Percentiles rank a stretch among this genome's conserved stretches.
Evolutionary conservation across 768 basidiomycete genomes (phyloP).

Genomic region (Auricularia cornea): DNA sequence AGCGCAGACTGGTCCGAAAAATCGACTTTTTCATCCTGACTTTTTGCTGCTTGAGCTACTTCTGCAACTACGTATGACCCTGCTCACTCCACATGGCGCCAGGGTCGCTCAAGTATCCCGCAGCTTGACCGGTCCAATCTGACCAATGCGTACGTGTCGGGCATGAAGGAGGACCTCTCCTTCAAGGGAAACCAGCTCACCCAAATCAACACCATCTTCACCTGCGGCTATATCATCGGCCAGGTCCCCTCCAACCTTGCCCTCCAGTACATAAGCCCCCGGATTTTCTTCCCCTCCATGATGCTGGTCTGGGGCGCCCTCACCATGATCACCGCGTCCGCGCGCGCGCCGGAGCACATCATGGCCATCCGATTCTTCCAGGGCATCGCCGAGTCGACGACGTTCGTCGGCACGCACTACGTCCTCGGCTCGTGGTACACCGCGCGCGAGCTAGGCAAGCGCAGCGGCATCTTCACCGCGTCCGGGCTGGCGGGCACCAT

Average conservation of each 20-base stretch:
- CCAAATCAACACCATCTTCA: conserved; percentile 64
- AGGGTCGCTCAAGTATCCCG: conserved; percentile 20
- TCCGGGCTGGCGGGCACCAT: conserved; percentile 54
- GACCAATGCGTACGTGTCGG: conserved; percentile 69
- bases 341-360: conserved; percentile 19
- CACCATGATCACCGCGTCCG: conserved; percentile 26
- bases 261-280: conserved; percentile 52
- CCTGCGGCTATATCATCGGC: conserved; percentile 67
- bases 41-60: conserved; percentile 38
- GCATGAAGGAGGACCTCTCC: conserved; percentile 63
- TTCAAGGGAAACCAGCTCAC: conserved; percentile 60
- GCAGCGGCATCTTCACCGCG: conserved; percentile 63
- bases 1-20: conserved; percentile 48
- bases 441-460: conserved; percentile 58
- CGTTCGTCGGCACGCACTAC: conserved; percentile 69
- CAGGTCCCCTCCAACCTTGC: conserved; percentile 69
- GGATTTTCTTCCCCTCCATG: conserved; percentile 60
- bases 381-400: conserved; percentile 65
- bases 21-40: conserved; percentile 60
- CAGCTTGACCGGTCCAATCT: conserved; percentile 61
- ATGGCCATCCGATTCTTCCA: conserved; percentile 67
- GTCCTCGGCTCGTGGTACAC: conserved; percentile 75
- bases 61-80: not conserved
- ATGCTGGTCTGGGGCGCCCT: conserved; percentile 58
- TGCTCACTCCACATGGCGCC: conserved; percentile 7